Conservation (phyloP, 345 rosid species). For the Citrus sinensis region DVS_A1.0 CM039163.1:4808001-4808500, state of each 20-base stretch:
- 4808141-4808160: not conserved
- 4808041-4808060: slow-evolving; percentile 59
- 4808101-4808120: slow-evolving; percentile 1
- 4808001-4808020: slow-evolving; percentile 96
- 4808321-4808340: not conserved
- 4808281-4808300: not conserved
- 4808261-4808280: not conserved
- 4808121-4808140: not conserved
- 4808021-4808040: slow-evolving; percentile 88
- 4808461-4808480: not conserved
- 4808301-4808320: not conserved
- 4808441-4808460: not conserved
- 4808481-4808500: not conserved
- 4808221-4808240: not conserved
- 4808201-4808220: not conserved
- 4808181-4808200: not conserved
- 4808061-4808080: slow-evolving; percentile 86
- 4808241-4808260: not conserved
- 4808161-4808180: not conserved
- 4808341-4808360: not conserved
- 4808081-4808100: slow-evolving; percentile 54
- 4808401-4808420: not conserved
- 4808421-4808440: not conserved
- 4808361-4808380: not conserved
- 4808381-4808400: not conserved